Conservation (phyloP, 352 stramenopile species). For the Globisporangium yorkense region DNA sequence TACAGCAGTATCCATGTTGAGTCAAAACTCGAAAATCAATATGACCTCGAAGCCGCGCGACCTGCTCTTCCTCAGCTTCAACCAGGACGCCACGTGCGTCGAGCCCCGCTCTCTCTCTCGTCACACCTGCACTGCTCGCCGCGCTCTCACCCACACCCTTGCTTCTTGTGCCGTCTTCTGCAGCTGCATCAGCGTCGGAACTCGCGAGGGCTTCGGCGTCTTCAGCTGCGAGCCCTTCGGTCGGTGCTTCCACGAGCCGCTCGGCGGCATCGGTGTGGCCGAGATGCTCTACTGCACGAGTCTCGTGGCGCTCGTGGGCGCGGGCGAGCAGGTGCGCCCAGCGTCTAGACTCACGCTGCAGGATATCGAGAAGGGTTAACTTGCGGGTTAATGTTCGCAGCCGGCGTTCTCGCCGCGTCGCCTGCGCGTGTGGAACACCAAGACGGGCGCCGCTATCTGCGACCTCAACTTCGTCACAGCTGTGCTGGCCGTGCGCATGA, state of each 20-base stretch:
- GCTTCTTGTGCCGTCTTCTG: neutral
- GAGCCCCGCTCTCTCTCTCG: too few relatives aligned
- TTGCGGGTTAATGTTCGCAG: slow-evolving; percentile 15
- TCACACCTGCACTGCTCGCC: neutral
- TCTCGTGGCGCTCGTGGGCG: slow-evolving; percentile 88
- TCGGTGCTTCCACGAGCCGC: slow-evolving; percentile 82
- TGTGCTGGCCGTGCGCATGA: slow-evolving; percentile 89
- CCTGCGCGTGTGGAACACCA: slow-evolving; percentile 91
- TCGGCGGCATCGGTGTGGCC: slow-evolving; percentile 86
- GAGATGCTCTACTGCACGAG: slow-evolving; percentile 94
- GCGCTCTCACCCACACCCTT: neutral
- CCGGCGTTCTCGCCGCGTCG: slow-evolving; percentile 87
- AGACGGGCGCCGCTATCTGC: slow-evolving; percentile 85
- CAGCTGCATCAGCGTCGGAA: slow-evolving; percentile 89
- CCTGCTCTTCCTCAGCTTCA: slow-evolving; percentile 89
- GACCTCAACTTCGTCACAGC: slow-evolving; percentile 90
- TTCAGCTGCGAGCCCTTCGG: slow-evolving; percentile 92
- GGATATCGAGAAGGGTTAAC: too few relatives aligned
- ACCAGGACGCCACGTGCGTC: slow-evolving; percentile 87
- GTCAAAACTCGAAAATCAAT: too few relatives aligned
- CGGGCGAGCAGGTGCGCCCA: slow-evolving; percentile 68
- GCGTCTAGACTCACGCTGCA: neutral
- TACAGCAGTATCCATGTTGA: too few relatives aligned
- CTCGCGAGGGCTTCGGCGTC: slow-evolving; percentile 81
- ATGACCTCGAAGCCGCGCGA: slow-evolving; percentile 19